A percentile compares a stretch with the other conserved stretches of the same genome.
Conservation (phyloP, 352 stramenopile genomes). For the Phytophthora brassicae region DNA sequence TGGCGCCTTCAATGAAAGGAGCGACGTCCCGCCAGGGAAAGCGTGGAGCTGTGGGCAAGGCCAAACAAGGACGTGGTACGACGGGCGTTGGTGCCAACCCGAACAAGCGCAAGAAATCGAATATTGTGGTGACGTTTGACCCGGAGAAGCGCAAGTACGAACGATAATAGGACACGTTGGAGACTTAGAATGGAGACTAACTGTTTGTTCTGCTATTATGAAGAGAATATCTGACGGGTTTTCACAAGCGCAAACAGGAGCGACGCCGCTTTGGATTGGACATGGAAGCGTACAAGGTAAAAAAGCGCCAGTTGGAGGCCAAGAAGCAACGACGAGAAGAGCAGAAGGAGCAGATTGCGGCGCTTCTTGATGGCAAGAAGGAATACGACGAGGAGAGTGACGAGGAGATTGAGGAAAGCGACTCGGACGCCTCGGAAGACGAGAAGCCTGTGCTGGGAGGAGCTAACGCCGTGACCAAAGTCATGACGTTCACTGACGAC, state of each 20-base stretch:
- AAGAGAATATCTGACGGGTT: conserved; percentile 85
- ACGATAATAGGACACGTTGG: background rate
- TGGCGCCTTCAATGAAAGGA: conserved; percentile 19
- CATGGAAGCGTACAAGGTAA: conserved; percentile 90
- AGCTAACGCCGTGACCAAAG: conserved; percentile 49
- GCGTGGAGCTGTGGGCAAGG: conserved; percentile 24
- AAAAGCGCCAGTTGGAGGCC: conserved; percentile 77
- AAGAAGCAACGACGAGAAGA: conserved; percentile 84
- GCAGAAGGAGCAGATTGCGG: conserved; percentile 69
- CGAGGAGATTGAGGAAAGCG: conserved; percentile 33
- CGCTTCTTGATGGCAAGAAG: conserved; percentile 47
- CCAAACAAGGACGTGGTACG: conserved; percentile 20
- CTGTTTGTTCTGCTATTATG: background rate
- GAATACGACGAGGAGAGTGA: conserved; percentile 33
- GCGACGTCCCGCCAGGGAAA: conserved; percentile 38
- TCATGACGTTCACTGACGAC: conserved; percentile 79
- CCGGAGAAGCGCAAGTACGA: conserved; percentile 82
- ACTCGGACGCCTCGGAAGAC: conserved; percentile 33
- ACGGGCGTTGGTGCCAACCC: conserved; percentile 39
- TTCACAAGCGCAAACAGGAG: conserved; percentile 88
- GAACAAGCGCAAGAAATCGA: conserved; percentile 77
- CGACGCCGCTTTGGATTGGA: conserved; percentile 82
- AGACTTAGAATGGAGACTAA: background rate
- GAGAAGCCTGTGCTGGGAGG: conserved; percentile 31
- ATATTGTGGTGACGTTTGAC: conserved; percentile 87